A percentile compares a stretch with the other conserved stretches of the same genome.
Conservation (phyloP, 2,329 filamentous ascomycete genomes). For the Mollisiaceae sp. region DNA sequence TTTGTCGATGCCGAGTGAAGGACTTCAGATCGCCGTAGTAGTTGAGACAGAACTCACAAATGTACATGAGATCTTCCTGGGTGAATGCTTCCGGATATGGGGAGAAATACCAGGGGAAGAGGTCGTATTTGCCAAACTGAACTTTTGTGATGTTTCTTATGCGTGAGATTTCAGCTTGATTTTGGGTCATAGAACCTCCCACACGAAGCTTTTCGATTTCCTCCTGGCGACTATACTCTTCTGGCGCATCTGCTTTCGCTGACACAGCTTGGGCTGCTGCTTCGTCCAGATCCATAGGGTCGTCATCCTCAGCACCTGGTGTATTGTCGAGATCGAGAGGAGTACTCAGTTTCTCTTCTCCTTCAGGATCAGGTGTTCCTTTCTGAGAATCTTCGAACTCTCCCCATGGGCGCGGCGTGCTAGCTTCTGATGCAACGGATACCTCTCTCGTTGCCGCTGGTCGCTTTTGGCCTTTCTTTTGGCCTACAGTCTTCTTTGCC, state of each 20-base stretch:
- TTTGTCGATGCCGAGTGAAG: slow-evolving; percentile 83
- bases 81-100: slow-evolving; percentile 91
- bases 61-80: slow-evolving; percentile 88
- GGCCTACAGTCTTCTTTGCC: slow-evolving; percentile 45
- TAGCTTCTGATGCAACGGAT: slow-evolving; percentile 41
- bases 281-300: slow-evolving; percentile 61
- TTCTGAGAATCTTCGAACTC: slow-evolving; percentile 41
- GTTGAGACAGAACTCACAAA: slow-evolving; percentile 95
- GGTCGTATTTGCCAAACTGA: slow-evolving; percentile 89
- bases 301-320: slow-evolving; percentile 41
- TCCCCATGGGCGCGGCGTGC: slow-evolving; percentile 40
- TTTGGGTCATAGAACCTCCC: slow-evolving; percentile 97
- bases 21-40: slow-evolving; percentile 86
- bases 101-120: slow-evolving; percentile 99
- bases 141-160: slow-evolving; percentile 94
- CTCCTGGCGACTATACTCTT: slow-evolving; percentile 75
- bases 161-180: slow-evolving; percentile 93
- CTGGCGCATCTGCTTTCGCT: slow-evolving; percentile 43
- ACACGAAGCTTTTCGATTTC: slow-evolving; percentile 97
- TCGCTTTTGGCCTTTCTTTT: slow-evolving; percentile 50
- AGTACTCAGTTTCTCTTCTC: slow-evolving; percentile 36
- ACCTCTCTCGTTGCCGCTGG: slow-evolving; percentile 40
- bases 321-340: slow-evolving; percentile 40
- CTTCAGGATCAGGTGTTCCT: slow-evolving; percentile 37
- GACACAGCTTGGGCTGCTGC: slow-evolving; percentile 43